Conservation (phyloP, 1,284 basidiomycete genomes). For the Melampsora americana region DNA sequence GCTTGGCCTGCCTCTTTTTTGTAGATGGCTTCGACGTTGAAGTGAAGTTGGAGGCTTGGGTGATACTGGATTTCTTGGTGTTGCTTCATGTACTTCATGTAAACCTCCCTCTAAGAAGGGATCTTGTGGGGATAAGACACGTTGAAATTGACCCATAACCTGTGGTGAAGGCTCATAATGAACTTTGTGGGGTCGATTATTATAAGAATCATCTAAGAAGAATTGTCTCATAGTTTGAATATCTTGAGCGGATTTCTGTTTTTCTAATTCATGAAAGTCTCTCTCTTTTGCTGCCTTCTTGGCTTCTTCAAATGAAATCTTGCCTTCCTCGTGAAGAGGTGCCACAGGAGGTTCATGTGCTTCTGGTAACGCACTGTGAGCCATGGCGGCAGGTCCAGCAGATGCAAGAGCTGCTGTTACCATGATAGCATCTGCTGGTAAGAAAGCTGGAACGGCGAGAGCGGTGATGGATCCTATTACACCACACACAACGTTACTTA, state of each 20-base stretch:
- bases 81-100: too few relatives aligned
- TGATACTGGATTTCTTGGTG: not conserved
- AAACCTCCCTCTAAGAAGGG: too few relatives aligned
- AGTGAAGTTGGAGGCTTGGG: not conserved
- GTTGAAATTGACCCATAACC: too few relatives aligned
- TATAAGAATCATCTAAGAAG: not conserved
- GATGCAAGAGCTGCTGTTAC: constrained; percentile 9
- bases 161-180: too few relatives aligned
- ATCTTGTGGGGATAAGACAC: too few relatives aligned
- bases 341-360: not conserved
- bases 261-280: constrained; percentile 1
- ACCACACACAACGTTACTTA: constrained; percentile 25
- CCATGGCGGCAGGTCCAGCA: constrained; percentile 2
- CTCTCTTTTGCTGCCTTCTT: constrained; percentile 4
- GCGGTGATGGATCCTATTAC: constrained; percentile 28
- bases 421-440: constrained; percentile 26
- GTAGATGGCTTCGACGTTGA: not conserved
- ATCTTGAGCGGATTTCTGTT: constrained; percentile 20
- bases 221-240: not conserved
- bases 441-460: constrained; percentile 18
- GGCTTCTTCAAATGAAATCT: constrained; percentile 12
- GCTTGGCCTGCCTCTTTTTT: constrained; percentile 12
- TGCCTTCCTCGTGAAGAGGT: constrained; percentile 6
- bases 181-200: too few relatives aligned
- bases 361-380: not conserved